Evolutionary conservation across 1,284 basidiomycete genomes (phyloP).

Genomic region (Limonomyces culmigenus): DNA sequence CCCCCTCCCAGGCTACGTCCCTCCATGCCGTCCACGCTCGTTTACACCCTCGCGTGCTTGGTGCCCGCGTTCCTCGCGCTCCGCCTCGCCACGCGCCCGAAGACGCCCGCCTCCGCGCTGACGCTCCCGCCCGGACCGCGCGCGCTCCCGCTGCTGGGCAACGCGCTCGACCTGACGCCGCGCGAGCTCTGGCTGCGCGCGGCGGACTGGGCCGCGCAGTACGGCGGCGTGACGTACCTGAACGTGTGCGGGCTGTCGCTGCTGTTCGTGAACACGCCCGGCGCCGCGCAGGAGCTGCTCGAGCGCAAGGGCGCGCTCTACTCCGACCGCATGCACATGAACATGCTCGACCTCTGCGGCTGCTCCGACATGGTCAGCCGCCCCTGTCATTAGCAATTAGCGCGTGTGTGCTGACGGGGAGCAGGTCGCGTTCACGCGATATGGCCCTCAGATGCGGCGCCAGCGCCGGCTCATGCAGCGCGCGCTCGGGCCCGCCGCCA

Average conservation of each 20-base stretch:
- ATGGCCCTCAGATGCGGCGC: slow-evolving; percentile 41
- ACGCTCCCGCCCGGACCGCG: slow-evolving; percentile 6
- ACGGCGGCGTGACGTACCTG: slow-evolving; percentile 34
- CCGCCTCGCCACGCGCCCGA: no score
- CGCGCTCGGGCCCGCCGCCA: slow-evolving; percentile 33
- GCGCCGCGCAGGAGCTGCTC: slow-evolving; percentile 41
- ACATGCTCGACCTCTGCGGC: slow-evolving; percentile 47
- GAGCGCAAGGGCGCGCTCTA: slow-evolving; percentile 54
- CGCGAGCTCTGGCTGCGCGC: slow-evolving; percentile 18
- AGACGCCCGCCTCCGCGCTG: no score
- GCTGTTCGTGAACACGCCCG: slow-evolving; percentile 43
- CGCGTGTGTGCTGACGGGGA: not conserved
- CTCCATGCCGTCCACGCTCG: no score
- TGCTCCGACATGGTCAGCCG: slow-evolving; percentile 6
- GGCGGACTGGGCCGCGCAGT: slow-evolving; percentile 15
- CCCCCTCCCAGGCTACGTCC: no score
- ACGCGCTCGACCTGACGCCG: slow-evolving; percentile 5
- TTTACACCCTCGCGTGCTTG: no score
- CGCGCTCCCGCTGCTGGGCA: slow-evolving; percentile 6
- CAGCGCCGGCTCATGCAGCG: slow-evolving; percentile 48
- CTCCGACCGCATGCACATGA: slow-evolving; percentile 47
- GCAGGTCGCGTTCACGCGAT: slow-evolving; percentile 49
- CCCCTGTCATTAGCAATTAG: not conserved
- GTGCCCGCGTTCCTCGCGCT: no score
- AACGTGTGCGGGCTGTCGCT: slow-evolving; percentile 47